Conservation (phyloP, 2,329 filamentous ascomycete species). For the Arthrobotrys entomopaga region DNA sequence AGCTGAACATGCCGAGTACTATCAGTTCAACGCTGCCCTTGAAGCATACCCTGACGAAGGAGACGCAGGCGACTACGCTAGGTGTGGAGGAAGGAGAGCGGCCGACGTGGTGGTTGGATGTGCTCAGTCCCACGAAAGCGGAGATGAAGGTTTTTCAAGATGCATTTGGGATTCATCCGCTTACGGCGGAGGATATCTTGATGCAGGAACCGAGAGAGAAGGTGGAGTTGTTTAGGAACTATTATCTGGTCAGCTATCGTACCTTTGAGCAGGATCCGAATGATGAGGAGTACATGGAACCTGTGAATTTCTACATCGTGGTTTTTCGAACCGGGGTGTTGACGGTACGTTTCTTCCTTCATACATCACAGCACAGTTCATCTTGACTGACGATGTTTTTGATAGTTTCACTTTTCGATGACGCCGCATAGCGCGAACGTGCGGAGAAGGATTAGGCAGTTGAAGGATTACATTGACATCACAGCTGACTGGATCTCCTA, state of each 20-base stretch:
- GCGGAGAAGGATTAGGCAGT: conserved; percentile 85
- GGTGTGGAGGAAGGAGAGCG: conserved; percentile 56
- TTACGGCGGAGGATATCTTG: conserved; percentile 95
- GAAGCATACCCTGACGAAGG: conserved; percentile 18
- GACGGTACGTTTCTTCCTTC: conserved; percentile 64
- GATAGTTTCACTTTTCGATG: conserved; percentile 81
- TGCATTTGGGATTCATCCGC: conserved; percentile 92
- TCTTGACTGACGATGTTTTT: not conserved
- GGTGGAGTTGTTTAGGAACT: conserved; percentile 95
- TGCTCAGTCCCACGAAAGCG: conserved; percentile 87
- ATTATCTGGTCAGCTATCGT: conserved; percentile 98
- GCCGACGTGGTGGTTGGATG: conserved; percentile 90
- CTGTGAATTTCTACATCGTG: conserved; percentile 95
- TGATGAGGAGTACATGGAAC: conserved; percentile 85
- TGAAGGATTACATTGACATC: conserved; percentile 93
- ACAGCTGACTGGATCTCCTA: conserved; percentile 99
- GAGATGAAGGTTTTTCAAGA: conserved; percentile 89
- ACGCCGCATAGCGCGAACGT: conserved; percentile 90
- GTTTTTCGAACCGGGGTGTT: conserved; percentile 95
- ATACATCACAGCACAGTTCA: too few relatives aligned
- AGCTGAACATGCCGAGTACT: conserved; percentile 3
- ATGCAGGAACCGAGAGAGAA: conserved; percentile 97
- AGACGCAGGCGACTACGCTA: conserved; percentile 5
- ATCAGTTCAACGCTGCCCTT: conserved; percentile 23
- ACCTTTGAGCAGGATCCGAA: conserved; percentile 87